Base-by-base conservation (phyloP, 192 early-diverging fungal genomes). In the Nowakowskiella sp. region DNA sequence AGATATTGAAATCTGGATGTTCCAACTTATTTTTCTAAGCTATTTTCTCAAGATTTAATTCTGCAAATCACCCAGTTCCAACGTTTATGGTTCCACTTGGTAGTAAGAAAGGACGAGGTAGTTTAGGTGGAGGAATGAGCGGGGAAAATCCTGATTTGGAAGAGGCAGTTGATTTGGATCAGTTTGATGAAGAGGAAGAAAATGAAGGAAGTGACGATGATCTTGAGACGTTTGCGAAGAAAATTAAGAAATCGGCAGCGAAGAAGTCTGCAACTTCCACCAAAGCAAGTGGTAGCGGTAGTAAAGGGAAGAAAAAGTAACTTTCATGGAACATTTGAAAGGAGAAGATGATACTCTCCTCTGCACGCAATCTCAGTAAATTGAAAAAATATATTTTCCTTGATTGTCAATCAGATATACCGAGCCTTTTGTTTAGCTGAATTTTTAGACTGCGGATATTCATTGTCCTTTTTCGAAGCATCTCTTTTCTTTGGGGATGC, bases 21-120 rank as follows among this genome's bases (percentile, higher is more conserved):
- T 60, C 10, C 6, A 6, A 8, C 5, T 9, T 9, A 10, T 19
- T 21, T 22, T 2, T 33, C 6, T 42, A 50, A 6, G 4, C 34
- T 66, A 24, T 52, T 55, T 10, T 22, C 42, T 62, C 21, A 47
- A 83, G 82, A n/a, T 86, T 84, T 60, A 86, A 86, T 59, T 62
- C 70, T 25, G 33, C 53, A 16, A 34, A 64, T 13, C 87, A 90
- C 42, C 86, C 82, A 2, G 68, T 70, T 27, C 80, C 85, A 5
- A 74, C 77, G 51, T 58, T 83, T 23, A 74, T 60, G 30, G 34
- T 63, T 6, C 60, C 55, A 6, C 53, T 49, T 4, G 45, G 46
- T 42, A 49, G 58, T 24, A 57, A 67, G 29, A 60, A 65, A 44
- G 44, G 53, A 42, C 51, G 60, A 23, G 28, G 47, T 3, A 31